A percentile compares a stretch with the other conserved stretches of the same genome.
These are phyloP conservation scores for Debaryomyces castellii DNA, from an alignment of 805 yeast genomes.

Conservation along the genomic window DNA sequence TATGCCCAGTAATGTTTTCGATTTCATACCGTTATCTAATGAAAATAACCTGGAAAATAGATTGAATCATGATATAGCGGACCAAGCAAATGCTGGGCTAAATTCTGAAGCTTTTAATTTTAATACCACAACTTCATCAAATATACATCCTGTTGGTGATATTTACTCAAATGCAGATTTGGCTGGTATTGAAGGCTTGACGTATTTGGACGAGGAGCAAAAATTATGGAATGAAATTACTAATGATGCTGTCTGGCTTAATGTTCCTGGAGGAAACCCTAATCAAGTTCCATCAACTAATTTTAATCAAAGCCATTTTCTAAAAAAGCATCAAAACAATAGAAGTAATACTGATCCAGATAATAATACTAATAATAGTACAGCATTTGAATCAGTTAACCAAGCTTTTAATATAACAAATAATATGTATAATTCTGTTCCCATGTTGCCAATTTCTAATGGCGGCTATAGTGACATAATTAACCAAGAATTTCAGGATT, in stretches of 20 bases:
- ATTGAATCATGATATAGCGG: neutral
- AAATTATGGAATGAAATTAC: conserved; percentile 77
- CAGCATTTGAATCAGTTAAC: neutral
- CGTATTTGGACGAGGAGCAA: conserved; percentile 43
- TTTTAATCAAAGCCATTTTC: neutral
- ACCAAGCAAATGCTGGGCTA: conserved; percentile 13
- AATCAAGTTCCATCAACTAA: conserved; percentile 16
- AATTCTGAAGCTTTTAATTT: conserved; percentile 18
- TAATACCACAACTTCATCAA: conserved; percentile 12
- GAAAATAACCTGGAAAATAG: neutral
- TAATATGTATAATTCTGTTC: neutral
- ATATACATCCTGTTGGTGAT: conserved; percentile 18
- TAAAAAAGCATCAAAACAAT: neutral
- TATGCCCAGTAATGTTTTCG: conserved; percentile 14
- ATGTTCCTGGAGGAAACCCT: conserved; percentile 24
- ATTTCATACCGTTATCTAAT: conserved; percentile 20
- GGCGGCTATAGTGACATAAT: conserved; percentile 39
- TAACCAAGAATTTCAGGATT: conserved; percentile 36
- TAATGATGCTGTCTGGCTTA: conserved; percentile 74
- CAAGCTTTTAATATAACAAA: neutral
- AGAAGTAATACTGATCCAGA: neutral
- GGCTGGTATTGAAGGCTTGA: conserved; percentile 43
- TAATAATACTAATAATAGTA: neutral
- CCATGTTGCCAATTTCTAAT: neutral
- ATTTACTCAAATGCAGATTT: conserved; percentile 36